Percentiles rank a stretch among this genome's conserved stretches.
phyloP scores from a whole-genome alignment of 768 basidiomycete species.

The Boletus rubropictus region DNA sequence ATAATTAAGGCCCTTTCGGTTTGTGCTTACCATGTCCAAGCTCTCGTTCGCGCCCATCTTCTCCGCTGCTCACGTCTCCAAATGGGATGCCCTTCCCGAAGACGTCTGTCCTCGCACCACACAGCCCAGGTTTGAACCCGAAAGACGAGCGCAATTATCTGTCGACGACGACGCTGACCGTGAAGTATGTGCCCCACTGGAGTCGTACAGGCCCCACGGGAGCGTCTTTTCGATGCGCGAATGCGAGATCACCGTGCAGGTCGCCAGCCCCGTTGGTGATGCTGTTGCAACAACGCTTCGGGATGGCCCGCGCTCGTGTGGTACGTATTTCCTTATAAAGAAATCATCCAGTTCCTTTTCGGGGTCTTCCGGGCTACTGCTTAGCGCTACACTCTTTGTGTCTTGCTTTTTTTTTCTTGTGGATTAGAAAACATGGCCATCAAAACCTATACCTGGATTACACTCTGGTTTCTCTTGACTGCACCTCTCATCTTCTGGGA shows the following conservation, averaged over 20 bases:
- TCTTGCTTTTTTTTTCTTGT: not conserved
- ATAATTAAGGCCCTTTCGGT: not conserved
- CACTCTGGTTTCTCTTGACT: constrained; percentile 60
- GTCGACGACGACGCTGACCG: not conserved
- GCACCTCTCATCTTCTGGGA: constrained; percentile 66
- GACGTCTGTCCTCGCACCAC: not conserved
- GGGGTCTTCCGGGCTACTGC: no score
- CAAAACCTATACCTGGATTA: constrained; percentile 52
- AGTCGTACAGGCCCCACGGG: not conserved
- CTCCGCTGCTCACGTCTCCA: constrained; percentile 29
- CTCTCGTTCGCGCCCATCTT: constrained; percentile 23
- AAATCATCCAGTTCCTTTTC: no score
- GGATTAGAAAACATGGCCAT: constrained; percentile 36
- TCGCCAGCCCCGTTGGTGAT: not conserved
- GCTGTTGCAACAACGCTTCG: no score
- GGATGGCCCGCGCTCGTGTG: constrained; percentile 4
- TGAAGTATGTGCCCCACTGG: not conserved
- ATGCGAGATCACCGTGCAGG: not conserved
- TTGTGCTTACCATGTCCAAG: constrained; percentile 16
- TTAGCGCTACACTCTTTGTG: no score
- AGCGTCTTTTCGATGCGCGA: not conserved
- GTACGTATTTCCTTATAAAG: not conserved
- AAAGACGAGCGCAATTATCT: not conserved
- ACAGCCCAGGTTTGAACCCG: not conserved
- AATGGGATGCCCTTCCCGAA: constrained; percentile 19